Base-by-base conservation (phyloP, 352 stramenopile genomes). In the Phytophthora fragariaefolia region DNA sequence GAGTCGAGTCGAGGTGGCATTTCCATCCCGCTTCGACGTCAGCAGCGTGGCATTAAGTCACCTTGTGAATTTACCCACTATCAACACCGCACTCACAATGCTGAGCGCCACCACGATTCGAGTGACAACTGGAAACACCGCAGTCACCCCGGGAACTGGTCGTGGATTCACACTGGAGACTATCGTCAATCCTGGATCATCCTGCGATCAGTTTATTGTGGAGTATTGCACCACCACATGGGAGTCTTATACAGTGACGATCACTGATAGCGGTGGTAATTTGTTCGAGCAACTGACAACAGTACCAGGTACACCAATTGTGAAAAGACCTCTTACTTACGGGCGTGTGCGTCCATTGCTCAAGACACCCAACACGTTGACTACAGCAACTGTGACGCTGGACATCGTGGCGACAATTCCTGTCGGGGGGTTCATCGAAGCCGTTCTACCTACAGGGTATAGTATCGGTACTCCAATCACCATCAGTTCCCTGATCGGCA, bases 251-350 rank as follows among this genome's bases (percentile, higher is more conserved):
- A 66, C 66, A 7, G 59, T 90, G 13, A 54, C 15, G 0, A 69
- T 89, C 23, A 69, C 52, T 2, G 82, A 91, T 53, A 70, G 62
- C 20, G 59, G 46, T 9, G 63, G 54, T 7, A 82, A 87, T 3
- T 5, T 80, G 18, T 91, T 83, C 17, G 79, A 89, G 42, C 26
- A 71, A 24, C 70, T 71, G 10, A 67, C 69, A 1, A 66, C 70
- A 7, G 67, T 93, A 18, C 23, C 77, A 6, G 84, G 82, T 3
- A 86, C 79, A 2, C 76, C 73, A 23, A 88, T 93, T 57, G 67
- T 91, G n/a, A 91, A 90, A 65, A 89, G 86, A 48, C 73, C 71
- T 15, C 66, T 92, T 6, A 15, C 42, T 0, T 89, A 79, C 53
- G 84, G 67, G 0, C 78, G 79, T 32, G 77, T 92, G 15, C 78